phyloP scores from a whole-genome alignment of 208 protist species.

The Leishmania turanica region DNA sequence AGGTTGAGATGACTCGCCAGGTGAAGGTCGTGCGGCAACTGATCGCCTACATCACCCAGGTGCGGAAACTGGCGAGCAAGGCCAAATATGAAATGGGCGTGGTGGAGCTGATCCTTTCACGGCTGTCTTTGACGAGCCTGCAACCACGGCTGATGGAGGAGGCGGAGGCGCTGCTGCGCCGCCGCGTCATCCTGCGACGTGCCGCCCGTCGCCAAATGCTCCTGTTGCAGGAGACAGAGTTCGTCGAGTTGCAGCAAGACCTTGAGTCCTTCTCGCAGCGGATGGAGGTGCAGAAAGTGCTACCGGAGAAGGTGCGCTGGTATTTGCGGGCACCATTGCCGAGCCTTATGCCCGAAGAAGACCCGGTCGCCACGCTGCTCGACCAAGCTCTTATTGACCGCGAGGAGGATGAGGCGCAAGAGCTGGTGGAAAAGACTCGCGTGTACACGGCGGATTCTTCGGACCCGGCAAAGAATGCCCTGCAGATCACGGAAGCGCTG shows the following conservation, averaged over 20 bases:
- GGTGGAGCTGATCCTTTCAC: conserved; percentile 23
- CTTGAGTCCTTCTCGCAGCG: conserved; percentile 17
- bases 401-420: conserved; percentile 31
- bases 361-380: conserved; percentile 30
- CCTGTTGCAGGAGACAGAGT: conserved; percentile 30
- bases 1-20: conserved; percentile 33
- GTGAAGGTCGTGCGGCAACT: conserved; percentile 26
- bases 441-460: background rate
- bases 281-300: conserved; percentile 22
- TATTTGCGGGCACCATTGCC: conserved; percentile 24
- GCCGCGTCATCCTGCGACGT: conserved; percentile 28
- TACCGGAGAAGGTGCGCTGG: conserved; percentile 30
- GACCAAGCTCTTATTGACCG: conserved; percentile 35
- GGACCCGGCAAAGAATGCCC: conserved; percentile 7
- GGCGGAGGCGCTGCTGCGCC: conserved; percentile 24
- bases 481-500: conserved; percentile 17
- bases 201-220: conserved; percentile 27
- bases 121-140: conserved; percentile 14
- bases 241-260: conserved; percentile 24
- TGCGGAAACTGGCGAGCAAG: conserved; percentile 23
- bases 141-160: conserved; percentile 21
- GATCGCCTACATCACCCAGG: conserved; percentile 29
- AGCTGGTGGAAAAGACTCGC: conserved; percentile 25
- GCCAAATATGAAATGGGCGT: conserved; percentile 20
- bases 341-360: conserved; percentile 14